Conservation (phyloP, 345 rosid species). For the Euphorbia tirucalli region DNA sequence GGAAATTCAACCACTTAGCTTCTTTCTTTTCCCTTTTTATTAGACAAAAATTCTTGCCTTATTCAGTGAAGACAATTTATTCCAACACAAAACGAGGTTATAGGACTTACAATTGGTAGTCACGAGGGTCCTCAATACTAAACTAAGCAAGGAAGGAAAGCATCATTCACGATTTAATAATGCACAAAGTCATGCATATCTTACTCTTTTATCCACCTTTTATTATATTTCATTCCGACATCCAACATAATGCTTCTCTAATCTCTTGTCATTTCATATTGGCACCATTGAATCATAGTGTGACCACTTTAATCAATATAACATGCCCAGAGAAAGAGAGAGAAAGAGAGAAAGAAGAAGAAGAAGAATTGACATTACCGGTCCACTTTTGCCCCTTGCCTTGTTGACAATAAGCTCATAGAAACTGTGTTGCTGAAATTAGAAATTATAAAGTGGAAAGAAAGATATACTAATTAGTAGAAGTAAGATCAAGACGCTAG, state of each 20-base stretch:
- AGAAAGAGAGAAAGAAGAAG: no score
- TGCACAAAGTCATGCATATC: neutral
- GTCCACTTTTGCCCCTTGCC: constrained; percentile 99
- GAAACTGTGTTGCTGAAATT: constrained; percentile 96
- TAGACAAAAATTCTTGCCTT: neutral
- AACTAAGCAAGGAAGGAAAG: neutral
- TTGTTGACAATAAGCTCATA: constrained; percentile 92
- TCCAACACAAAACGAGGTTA: neutral
- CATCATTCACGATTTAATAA: neutral
- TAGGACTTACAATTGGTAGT: neutral
- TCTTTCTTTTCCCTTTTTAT: neutral
- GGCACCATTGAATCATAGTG: neutral
- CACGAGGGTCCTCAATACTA: neutral
- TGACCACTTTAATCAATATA: neutral
- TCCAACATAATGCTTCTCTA: neutral
- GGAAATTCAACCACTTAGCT: neutral
- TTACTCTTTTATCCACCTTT: neutral
- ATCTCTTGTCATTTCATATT: neutral
- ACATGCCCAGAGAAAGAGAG: neutral
- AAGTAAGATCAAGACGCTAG: constrained; percentile 3
- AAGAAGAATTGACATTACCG: constrained; percentile 47
- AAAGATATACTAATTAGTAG: constrained; percentile 12
- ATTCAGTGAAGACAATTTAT: neutral
- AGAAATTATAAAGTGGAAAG: constrained; percentile 19
- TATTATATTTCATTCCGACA: neutral